Percentiles rank a stretch among this genome's conserved stretches.
Evolutionary conservation across 179 eudicot genomes (phyloP).

Genomic region (Spinacia oleracea): DNA sequence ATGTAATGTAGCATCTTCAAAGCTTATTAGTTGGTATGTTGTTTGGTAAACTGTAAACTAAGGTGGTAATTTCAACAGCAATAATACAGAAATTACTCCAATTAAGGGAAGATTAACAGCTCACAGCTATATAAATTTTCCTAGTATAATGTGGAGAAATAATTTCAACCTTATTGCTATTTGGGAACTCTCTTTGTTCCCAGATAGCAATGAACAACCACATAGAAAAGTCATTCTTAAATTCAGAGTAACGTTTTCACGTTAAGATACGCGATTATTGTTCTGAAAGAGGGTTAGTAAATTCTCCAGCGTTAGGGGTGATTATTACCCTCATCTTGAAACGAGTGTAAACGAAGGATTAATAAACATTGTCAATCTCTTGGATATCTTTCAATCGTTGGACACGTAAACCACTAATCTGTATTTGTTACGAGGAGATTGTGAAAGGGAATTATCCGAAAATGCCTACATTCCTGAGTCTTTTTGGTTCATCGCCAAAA

Average conservation of each 20-base stretch:
- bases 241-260: not conserved
- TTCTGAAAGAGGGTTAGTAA: not conserved
- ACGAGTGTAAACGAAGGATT: not conserved
- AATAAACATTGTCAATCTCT: not conserved
- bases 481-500: not conserved
- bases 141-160: conserved; percentile 2
- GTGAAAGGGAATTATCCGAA: not conserved
- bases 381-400: not conserved
- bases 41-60: not conserved
- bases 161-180: not conserved
- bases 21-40: not conserved
- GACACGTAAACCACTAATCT: not conserved
- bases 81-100: not conserved
- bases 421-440: not conserved
- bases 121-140: not conserved
- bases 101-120: not conserved
- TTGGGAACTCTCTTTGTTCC: not conserved
- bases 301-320: not conserved
- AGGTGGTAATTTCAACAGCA: not conserved
- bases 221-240: too few species aligned
- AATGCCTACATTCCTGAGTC: not conserved
- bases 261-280: not conserved
- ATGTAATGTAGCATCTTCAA: not conserved
- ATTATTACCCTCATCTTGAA: not conserved
- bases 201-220: not conserved